phyloP scores from a whole-genome alignment of 2,329 filamentous ascomycete genomes.

The Neopestalotiopsis sp. region DNA sequence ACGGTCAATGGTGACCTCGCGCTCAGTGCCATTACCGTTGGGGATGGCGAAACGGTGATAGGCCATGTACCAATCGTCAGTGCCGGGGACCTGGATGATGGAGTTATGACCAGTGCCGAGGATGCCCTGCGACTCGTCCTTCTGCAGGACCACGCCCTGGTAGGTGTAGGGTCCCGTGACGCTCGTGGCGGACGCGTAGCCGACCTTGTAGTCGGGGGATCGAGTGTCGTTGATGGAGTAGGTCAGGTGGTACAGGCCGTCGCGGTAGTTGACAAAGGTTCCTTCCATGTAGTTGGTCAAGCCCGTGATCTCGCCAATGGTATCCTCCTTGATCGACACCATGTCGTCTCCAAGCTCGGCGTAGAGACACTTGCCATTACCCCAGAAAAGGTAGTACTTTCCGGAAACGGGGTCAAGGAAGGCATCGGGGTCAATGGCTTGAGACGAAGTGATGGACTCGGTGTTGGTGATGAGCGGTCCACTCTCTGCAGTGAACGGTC shows the following conservation, averaged over 20 bases:
- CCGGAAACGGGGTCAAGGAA: constrained; percentile 65
- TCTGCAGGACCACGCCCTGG: constrained; percentile 48
- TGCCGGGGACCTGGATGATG: constrained; percentile 50
- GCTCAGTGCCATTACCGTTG: constrained; percentile 46
- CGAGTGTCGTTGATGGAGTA: constrained; percentile 55
- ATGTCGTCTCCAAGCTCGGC: constrained; percentile 53
- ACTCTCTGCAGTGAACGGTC: constrained; percentile 62
- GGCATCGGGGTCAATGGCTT: constrained; percentile 65
- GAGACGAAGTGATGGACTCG: constrained; percentile 37
- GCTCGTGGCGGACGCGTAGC: constrained; percentile 48
- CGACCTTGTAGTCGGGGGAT: constrained; percentile 51
- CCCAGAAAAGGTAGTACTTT: constrained; percentile 68
- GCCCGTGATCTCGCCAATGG: constrained; percentile 39
- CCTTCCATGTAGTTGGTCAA: constrained; percentile 50
- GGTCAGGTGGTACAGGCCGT: constrained; percentile 52
- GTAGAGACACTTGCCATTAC: constrained; percentile 49
- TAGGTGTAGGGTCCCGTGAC: constrained; percentile 51
- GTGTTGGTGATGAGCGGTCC: constrained; percentile 62
- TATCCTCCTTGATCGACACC: constrained; percentile 46
- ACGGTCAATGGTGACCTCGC: constrained; percentile 50
- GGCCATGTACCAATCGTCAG: constrained; percentile 56
- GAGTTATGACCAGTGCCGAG: constrained; percentile 52
- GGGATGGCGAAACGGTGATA: constrained; percentile 56
- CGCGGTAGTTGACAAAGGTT: constrained; percentile 48
- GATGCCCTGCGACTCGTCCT: constrained; percentile 47